Conservation (phyloP, 2,329 filamentous ascomycete genomes). For the Trichoderma sp. region DNA sequence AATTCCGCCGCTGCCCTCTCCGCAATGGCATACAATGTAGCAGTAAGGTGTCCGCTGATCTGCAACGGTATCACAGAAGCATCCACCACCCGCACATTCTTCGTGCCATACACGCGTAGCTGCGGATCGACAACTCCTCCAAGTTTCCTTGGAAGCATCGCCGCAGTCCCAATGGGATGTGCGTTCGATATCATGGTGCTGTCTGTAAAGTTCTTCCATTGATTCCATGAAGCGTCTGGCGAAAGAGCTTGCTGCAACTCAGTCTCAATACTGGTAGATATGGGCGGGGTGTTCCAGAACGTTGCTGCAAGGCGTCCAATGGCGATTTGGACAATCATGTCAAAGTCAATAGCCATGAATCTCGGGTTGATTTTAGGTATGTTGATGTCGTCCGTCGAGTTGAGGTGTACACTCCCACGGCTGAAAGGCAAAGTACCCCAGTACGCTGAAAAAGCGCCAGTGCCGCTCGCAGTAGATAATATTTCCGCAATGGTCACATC, state of each 20-base stretch:
- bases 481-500: constrained; percentile 50
- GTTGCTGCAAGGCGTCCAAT: constrained; percentile 33
- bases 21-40: constrained; percentile 33
- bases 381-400: constrained; percentile 41
- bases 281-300: constrained; percentile 36
- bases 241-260: neutral
- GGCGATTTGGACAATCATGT: constrained; percentile 49
- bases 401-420: constrained; percentile 60
- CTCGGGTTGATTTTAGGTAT: constrained; percentile 38
- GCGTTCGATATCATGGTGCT: constrained; percentile 34
- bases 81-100: constrained; percentile 48
- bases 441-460: constrained; percentile 39
- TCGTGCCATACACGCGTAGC: constrained; percentile 47
- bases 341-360: constrained; percentile 48
- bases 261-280: neutral
- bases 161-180: constrained; percentile 51
- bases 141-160: constrained; percentile 48
- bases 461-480: constrained; percentile 38
- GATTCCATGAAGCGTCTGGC: constrained; percentile 18
- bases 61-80: constrained; percentile 48
- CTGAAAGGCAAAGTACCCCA: constrained; percentile 52
- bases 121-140: constrained; percentile 48
- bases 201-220: constrained; percentile 24
- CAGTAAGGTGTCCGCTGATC: constrained; percentile 39
- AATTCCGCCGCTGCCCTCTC: constrained; percentile 45